A percentile compares a stretch with the other conserved stretches of the same genome.
Evolutionary conservation across 2,329 filamentous ascomycete species (phyloP).

Genomic region (Ascochyta koolunga): DNA sequence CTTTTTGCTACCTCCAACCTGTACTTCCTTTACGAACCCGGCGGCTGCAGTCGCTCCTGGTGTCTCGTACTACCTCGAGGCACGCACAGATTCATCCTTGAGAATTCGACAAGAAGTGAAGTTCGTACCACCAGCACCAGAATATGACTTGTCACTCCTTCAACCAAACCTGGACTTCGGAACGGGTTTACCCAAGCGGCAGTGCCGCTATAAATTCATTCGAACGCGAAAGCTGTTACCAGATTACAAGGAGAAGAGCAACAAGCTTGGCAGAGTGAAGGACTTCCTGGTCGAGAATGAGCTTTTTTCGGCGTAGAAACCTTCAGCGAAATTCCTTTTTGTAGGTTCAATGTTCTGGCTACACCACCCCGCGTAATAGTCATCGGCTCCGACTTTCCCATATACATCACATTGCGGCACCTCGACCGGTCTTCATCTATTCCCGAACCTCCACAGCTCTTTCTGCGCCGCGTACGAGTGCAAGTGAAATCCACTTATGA

Average conservation of each 20-base stretch:
- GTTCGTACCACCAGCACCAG: constrained; percentile 15
- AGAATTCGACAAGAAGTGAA: constrained; percentile 19
- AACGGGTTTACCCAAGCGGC: constrained; percentile 23
- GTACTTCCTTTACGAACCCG: constrained; percentile 5
- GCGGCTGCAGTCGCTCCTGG: constrained; percentile 12
- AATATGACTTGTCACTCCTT: constrained; percentile 24
- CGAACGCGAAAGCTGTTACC: constrained; percentile 32
- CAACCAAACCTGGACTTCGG: constrained; percentile 25
- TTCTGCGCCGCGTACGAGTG: constrained; percentile 32
- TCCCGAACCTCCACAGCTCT: constrained; percentile 26
- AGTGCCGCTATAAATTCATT: constrained; percentile 28
- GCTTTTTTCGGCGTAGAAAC: constrained; percentile 27
- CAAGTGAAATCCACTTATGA: constrained; percentile 22
- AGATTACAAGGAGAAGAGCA: constrained; percentile 21
- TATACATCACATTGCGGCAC: constrained; percentile 30
- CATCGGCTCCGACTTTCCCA: constrained; percentile 21
- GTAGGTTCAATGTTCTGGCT: constrained; percentile 30
- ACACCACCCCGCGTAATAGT: constrained; percentile 29
- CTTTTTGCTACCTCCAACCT: constrained; percentile 27
- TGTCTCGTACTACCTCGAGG: constrained; percentile 28
- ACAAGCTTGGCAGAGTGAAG: constrained; percentile 28
- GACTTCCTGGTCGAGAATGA: constrained; percentile 30
- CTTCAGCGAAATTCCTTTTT: constrained; percentile 29
- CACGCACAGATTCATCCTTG: constrained; percentile 5
- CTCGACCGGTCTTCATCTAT: constrained; percentile 35